Conservation (phyloP, 78 protist species). For the Dictyostelium firmibasis region DNA sequence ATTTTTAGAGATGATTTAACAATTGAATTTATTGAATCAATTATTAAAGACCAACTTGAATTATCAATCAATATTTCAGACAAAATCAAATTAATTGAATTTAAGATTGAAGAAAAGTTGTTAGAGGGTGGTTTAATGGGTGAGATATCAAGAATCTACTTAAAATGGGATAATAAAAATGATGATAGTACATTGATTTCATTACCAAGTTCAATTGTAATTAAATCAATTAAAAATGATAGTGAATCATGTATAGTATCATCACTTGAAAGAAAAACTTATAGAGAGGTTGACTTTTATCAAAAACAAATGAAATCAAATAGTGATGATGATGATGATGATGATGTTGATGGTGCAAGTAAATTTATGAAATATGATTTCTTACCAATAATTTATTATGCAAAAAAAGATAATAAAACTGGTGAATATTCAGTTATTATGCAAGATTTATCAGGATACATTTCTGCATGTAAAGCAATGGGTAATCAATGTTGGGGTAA, state of each 20-base stretch:
- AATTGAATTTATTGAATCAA: not conserved
- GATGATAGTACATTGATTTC: not conserved
- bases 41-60: not conserved
- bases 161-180: conserved; percentile 1
- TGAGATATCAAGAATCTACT: not conserved
- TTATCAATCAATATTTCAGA: not conserved
- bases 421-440: not conserved
- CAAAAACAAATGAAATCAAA: not conserved
- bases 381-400: not conserved
- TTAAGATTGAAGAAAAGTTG: not conserved
- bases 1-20: not conserved
- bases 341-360: too few species aligned
- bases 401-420: not conserved
- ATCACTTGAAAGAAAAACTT: not conserved
- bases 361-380: not conserved
- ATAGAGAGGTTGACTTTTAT: not conserved
- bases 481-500: conserved; percentile 45
- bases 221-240: not conserved
- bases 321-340: not conserved
- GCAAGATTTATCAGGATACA: conserved; percentile 5
- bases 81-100: not conserved
- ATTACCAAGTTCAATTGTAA: not conserved
- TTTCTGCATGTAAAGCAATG: not conserved
- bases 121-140: not conserved
- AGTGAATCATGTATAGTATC: not conserved